Evolutionary conservation across 768 basidiomycete species (phyloP).

Genomic region (Boletus tomentosulus): DNA sequence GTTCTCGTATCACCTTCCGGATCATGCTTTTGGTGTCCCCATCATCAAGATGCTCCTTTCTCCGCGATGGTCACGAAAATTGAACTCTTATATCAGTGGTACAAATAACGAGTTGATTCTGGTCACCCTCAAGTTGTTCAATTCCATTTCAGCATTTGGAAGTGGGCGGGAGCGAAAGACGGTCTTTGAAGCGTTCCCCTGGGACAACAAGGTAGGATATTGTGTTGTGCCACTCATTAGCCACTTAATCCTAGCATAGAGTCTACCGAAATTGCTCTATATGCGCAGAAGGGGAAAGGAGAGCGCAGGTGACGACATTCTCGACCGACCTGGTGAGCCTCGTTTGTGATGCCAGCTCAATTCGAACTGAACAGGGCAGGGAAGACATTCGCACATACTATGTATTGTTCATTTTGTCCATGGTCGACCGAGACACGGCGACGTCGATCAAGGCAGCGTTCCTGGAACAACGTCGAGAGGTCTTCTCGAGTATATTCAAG

Average conservation of each 20-base stretch:
- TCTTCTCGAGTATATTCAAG: constrained; percentile 68
- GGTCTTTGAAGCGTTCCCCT: constrained; percentile 66
- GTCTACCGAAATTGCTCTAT: constrained; percentile 58
- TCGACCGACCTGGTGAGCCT: constrained; percentile 54
- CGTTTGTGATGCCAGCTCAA: neutral
- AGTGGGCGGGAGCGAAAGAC: constrained; percentile 61
- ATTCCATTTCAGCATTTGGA: constrained; percentile 57
- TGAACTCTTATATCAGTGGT: constrained; percentile 62
- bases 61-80: constrained; percentile 47
- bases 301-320: constrained; percentile 34
- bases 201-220: constrained; percentile 66
- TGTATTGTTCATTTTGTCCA: constrained; percentile 68
- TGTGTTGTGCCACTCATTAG: neutral
- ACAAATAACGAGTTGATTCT: constrained; percentile 64
- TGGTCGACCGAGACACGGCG: constrained; percentile 48
- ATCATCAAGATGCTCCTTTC: constrained; percentile 60
- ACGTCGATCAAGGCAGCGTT: constrained; percentile 57
- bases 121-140: constrained; percentile 60
- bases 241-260: constrained; percentile 34
- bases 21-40: constrained; percentile 58
- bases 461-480: constrained; percentile 66
- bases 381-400: constrained; percentile 80
- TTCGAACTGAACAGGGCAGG: constrained; percentile 2
- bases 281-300: constrained; percentile 64
- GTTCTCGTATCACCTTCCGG: constrained; percentile 63